phyloP scores from a whole-genome alignment of 371 early-diverging fungal genomes.

The Gilbertella persicaria region DNA sequence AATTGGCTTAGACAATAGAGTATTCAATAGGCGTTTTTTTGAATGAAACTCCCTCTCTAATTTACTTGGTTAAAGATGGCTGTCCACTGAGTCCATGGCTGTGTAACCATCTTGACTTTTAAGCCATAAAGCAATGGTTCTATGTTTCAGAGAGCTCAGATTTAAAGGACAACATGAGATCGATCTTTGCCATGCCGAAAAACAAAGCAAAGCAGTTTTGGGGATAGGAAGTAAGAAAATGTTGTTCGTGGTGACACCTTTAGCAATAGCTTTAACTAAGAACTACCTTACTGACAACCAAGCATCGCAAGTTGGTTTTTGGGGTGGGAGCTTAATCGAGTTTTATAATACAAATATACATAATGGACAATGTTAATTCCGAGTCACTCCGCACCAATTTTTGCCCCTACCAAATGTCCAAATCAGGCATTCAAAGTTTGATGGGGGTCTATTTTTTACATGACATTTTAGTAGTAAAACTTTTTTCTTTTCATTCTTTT shows the following conservation, averaged over 20 bases:
- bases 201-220: no score
- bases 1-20: slow-evolving; percentile 6
- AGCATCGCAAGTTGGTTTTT: slow-evolving; percentile 18
- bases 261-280: background rate
- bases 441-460: slow-evolving; percentile 21
- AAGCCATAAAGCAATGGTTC: no score
- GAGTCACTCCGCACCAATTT: slow-evolving; percentile 28
- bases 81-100: slow-evolving; percentile 1
- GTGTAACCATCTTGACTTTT: slow-evolving; percentile 6
- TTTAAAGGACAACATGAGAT: background rate
- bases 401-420: slow-evolving; percentile 33
- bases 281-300: slow-evolving; percentile 1
- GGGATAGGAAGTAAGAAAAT: no score
- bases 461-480: background rate
- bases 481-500: background rate
- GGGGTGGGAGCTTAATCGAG: slow-evolving; percentile 15
- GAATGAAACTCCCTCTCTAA: background rate
- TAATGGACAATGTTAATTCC: slow-evolving; percentile 5
- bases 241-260: no score
- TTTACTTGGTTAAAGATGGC: background rate
- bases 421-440: slow-evolving; percentile 24
- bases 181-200: no score
- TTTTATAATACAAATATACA: slow-evolving; percentile 27
- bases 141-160: slow-evolving; percentile 12
- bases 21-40: background rate